Conservation (phyloP, 176 grass and related monocot species). For the Oryza rufipogon region DNA sequence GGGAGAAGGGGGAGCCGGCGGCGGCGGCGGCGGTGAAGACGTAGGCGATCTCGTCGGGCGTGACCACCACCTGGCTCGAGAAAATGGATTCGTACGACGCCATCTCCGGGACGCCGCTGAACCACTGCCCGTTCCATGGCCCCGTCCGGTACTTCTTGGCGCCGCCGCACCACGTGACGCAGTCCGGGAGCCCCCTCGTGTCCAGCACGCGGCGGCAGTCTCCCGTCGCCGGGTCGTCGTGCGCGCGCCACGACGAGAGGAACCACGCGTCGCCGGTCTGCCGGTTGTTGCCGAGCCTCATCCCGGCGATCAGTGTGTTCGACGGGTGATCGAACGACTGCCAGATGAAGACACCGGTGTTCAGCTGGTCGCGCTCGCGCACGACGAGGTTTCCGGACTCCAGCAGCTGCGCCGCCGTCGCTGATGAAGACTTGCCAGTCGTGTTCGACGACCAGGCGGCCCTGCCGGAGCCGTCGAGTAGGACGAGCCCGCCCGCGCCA, state of each 20-base stretch:
- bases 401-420: constrained; percentile 7
- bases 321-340: constrained; percentile 63
- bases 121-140: constrained; percentile 45
- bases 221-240: constrained; percentile 42
- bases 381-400: constrained; percentile 52
- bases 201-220: constrained; percentile 26
- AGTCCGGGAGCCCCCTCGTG: constrained; percentile 44
- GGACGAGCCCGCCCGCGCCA: not conserved
- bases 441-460: constrained; percentile 37
- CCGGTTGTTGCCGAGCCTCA: constrained; percentile 48
- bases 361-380: too few relatives aligned
- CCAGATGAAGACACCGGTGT: not conserved
- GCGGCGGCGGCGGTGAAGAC: too few relatives aligned
- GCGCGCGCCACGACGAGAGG: constrained; percentile 34
- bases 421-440: not conserved
- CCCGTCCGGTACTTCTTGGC: constrained; percentile 38
- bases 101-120: constrained; percentile 66
- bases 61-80: constrained; percentile 24
- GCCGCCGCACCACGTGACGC: constrained; percentile 21
- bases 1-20: too few relatives aligned
- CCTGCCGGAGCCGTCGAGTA: constrained; percentile 18
- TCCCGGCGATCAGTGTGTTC: constrained; percentile 55
- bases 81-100: constrained; percentile 44
- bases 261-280: constrained; percentile 43
- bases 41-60: too few relatives aligned